Base-by-base conservation (phyloP, 2,329 filamentous ascomycete genomes). In the Ascocoryne sarcoides region DNA sequence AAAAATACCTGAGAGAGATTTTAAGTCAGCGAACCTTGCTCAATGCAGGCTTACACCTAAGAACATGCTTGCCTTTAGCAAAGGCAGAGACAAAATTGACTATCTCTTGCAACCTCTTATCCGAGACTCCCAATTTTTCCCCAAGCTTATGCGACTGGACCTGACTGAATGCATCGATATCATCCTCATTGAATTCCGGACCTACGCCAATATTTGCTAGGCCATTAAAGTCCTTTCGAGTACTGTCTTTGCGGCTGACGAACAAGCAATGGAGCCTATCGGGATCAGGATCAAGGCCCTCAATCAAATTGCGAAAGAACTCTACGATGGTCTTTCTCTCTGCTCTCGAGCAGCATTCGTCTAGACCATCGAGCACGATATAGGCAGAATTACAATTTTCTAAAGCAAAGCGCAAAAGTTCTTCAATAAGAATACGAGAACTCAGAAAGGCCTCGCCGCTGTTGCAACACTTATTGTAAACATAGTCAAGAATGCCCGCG, bases 341-440 rank as follows among this genome's bases (percentile, higher is more conserved):
- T 0, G 49, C 45, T 39, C 40, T 36, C 9, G 47, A 40, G 38
- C 62, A 66, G 32, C 32, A 34, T 47, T 66, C 64, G 42, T 67
- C 64, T 20, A 67, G 40, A 0, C 65, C 65, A 45, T 67, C 65
- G 32, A 67, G 44, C 3, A 67, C 45, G 9, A 66, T 50, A 38
- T 62, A 62, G 9, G 53, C 43, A 48, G 54, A 26, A 44, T 21
- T 14, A 19, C 18, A 36, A 23, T 28, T 56, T 9, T 49, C 32
- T 0, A 63, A 38, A 12, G 53, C 50, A 5, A 48, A 46, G 15
- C 49, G 38, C 5, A 66, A 42, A 19, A 66, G 46, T n/a, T 61
- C 52, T 34, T 57, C 53, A 9, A 58, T 52, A 2, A 53, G 31
- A 10, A 37, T 37, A 4, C 38, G 37, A n/a, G 48, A 55, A 4